Conservation (phyloP, 352 stramenopile species). For the Globisporangium uncinulatum region DNA sequence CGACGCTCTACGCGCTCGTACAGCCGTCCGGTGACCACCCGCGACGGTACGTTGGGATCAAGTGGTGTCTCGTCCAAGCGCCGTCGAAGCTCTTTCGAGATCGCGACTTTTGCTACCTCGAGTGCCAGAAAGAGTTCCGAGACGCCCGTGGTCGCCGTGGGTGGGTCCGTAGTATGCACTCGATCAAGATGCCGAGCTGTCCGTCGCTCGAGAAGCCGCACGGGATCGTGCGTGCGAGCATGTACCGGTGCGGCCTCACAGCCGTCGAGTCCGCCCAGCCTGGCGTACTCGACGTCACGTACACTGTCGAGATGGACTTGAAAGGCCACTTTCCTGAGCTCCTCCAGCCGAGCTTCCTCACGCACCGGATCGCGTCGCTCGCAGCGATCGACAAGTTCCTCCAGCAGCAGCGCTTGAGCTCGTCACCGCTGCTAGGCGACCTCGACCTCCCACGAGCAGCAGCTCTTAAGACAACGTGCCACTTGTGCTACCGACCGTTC, state of each 20-base stretch:
- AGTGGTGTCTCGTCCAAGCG: slow-evolving; percentile 76
- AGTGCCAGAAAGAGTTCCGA: slow-evolving; percentile 84
- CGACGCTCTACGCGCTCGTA: slow-evolving; percentile 72
- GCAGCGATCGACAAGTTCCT: slow-evolving; percentile 72
- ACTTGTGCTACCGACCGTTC: slow-evolving; percentile 74
- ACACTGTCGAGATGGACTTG: slow-evolving; percentile 82
- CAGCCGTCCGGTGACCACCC: slow-evolving; percentile 64
- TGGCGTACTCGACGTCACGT: slow-evolving; percentile 69
- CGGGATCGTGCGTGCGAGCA: slow-evolving; percentile 67
- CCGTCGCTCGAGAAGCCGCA: slow-evolving; percentile 43
- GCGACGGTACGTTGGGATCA: slow-evolving; percentile 70
- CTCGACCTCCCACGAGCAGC: slow-evolving; percentile 41
- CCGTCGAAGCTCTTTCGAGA: slow-evolving; percentile 67
- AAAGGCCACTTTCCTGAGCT: slow-evolving; percentile 76
- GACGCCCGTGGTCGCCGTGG: slow-evolving; percentile 48
- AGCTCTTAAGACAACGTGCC: slow-evolving; percentile 29
- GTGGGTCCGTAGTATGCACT: slow-evolving; percentile 55
- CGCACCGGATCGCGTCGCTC: slow-evolving; percentile 57
- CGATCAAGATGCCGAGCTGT: slow-evolving; percentile 49
- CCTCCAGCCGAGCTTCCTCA: slow-evolving; percentile 58
- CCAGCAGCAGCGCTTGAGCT: slow-evolving; percentile 78
- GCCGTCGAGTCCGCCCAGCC: slow-evolving; percentile 71
- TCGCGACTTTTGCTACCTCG: slow-evolving; percentile 72
- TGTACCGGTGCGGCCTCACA: slow-evolving; percentile 77
- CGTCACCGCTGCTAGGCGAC: slow-evolving; percentile 66